phyloP scores from a whole-genome alignment of 164 flowering plant genomes.

The Magnolia sinica region DNA sequence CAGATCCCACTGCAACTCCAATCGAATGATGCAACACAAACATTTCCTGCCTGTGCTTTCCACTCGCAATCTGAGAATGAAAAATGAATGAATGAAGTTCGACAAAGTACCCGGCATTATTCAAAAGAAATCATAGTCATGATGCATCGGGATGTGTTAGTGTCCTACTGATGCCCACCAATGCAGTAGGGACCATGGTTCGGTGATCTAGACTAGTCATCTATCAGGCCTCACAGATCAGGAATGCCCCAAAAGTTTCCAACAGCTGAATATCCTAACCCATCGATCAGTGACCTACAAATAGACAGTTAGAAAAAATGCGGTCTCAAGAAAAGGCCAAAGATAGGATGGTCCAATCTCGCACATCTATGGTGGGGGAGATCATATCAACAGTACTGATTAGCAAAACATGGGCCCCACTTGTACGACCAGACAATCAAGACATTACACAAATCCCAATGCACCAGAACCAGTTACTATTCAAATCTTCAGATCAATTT shows the following conservation, averaged over 20 bases:
- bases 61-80: slow-evolving; percentile 68
- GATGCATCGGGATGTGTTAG: background rate
- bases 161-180: no score
- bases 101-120: background rate
- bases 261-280: no score
- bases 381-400: background rate
- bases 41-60: slow-evolving; percentile 85
- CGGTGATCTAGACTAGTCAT: no score
- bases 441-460: background rate
- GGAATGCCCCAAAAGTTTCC: no score
- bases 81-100: background rate
- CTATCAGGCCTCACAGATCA: no score
- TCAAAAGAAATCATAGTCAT: background rate
- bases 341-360: background rate
- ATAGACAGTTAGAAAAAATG: background rate
- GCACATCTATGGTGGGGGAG: no score
- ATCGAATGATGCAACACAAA: slow-evolving; percentile 81
- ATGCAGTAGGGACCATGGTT: no score
- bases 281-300: background rate
- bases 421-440: background rate
- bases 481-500: background rate
- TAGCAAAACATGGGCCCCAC: background rate
- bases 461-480: background rate
- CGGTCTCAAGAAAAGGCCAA: background rate
- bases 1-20: slow-evolving; percentile 96